Evolutionary conservation across 1,284 basidiomycete genomes (phyloP), one percentile per base, ranked within the genome.

Genomic region (Leccinum fallax): DNA sequence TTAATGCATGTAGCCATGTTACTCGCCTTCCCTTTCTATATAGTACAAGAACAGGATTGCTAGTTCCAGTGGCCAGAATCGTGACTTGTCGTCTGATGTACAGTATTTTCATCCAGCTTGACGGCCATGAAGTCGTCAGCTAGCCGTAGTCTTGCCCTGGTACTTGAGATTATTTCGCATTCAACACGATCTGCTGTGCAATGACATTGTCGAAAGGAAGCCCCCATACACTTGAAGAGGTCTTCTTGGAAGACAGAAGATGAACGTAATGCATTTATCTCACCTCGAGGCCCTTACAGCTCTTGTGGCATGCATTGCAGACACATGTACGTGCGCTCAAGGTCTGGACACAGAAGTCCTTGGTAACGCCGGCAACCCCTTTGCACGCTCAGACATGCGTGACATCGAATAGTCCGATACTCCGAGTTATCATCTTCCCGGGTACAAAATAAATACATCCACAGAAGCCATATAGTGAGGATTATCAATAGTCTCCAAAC

Each of bases 401-500:
- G 21, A 51, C 26, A 28, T 51, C 49, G 8, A 51, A 28, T 48
- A 51, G 16, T 19, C 11, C 46, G 15, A 21, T 53, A 28, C 36
- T 63, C 53, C 13, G 46, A 24, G 13, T 4, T 34, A 10, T 43
- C 40, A 48, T 48, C 21, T 24, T 24, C 46, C 46, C 46, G 56
- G 46, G 66, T 48, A 34, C 28, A 54, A 64, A 58, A 56, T 53
- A 66, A 26, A 40, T 38, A 60, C 26, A 57, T 26, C 16, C 0
- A 36, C 43, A 55, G 46, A 46, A 21, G 24, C 32, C 28, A 43
- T 34, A 26, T 10, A 38, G 16, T 53, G 56, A 55, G 6, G 43
- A 58, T 61, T 30, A 58, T 69, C 60, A 77, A 60, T 72, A 53
- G 58, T 79, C 76, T 54, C 70, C 77, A 55, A 78, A 78, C 59